A percentile compares a stretch with the other conserved stretches of the same genome.
phyloP scores from a whole-genome alignment of 495 filamentous ascomycete genomes.

The Trichodelitschia bisporula region DNA sequence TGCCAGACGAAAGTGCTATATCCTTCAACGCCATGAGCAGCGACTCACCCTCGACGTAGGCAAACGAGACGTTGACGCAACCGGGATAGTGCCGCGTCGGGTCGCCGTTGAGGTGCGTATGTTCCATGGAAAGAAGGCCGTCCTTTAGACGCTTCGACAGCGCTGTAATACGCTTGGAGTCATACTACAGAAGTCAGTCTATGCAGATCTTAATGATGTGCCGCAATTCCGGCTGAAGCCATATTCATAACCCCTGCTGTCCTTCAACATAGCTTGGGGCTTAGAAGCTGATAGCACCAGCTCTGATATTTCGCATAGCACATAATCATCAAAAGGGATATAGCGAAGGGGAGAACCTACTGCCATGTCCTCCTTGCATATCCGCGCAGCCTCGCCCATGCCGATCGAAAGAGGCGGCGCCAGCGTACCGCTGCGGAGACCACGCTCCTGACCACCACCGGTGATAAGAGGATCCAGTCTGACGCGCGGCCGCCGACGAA shows the following conservation, averaged over 20 bases:
- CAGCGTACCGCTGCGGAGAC: constrained; percentile 77
- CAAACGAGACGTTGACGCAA: constrained; percentile 95
- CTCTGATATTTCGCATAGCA: constrained; percentile 43
- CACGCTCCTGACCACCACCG: constrained; percentile 88
- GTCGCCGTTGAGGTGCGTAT: constrained; percentile 79
- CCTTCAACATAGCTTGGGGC: constrained; percentile 24
- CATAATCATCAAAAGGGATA: constrained; percentile 27
- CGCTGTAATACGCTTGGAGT: constrained; percentile 53
- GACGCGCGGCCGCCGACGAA: constrained; percentile 73
- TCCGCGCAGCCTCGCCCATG: constrained; percentile 84
- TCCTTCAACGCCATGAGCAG: constrained; percentile 96
- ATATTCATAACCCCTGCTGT: constrained; percentile 28
- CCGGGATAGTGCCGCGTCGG: constrained; percentile 68
- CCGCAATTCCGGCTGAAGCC: neutral
- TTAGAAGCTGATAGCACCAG: too few species aligned
- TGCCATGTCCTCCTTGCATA: constrained; percentile 66
- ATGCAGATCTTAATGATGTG: neutral
- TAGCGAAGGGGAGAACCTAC: constrained; percentile 28
- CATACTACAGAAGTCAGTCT: constrained; percentile 41
- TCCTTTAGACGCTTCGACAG: constrained; percentile 66
- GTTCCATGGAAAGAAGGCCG: constrained; percentile 68
- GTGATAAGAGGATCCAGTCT: constrained; percentile 90
- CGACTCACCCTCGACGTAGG: constrained; percentile 93
- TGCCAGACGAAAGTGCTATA: constrained; percentile 89
- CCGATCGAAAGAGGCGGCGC: constrained; percentile 76